Percentiles rank a stretch among this genome's conserved stretches.
Conservation (phyloP, 768 basidiomycete species). For the Rhodotorula graminis region DNA sequence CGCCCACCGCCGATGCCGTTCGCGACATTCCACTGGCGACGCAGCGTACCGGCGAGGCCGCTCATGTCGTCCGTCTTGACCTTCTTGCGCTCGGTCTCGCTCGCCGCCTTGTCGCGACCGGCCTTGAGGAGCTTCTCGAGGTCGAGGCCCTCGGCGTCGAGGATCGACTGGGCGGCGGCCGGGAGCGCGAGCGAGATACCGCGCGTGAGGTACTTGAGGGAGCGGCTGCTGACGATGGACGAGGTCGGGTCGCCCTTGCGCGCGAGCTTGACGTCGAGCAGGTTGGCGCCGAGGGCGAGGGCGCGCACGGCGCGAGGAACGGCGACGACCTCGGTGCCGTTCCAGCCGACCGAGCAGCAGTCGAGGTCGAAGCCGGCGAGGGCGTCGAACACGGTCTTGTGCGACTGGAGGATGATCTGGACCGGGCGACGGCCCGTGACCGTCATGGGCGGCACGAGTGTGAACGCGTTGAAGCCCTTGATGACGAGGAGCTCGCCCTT, state of each 20-base stretch:
- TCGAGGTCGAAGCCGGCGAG: constrained; percentile 25
- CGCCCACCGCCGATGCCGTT: background rate
- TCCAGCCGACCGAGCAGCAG: constrained; percentile 10
- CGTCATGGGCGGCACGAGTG: constrained; percentile 6
- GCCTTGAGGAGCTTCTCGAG: background rate
- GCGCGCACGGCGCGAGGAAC: constrained; percentile 5
- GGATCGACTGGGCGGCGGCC: background rate
- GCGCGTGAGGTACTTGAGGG: constrained; percentile 19
- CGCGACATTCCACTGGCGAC: background rate
- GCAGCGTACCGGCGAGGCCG: constrained; percentile 1
- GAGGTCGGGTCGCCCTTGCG: constrained; percentile 1
- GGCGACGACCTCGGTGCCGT: constrained; percentile 13
- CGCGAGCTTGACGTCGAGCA: constrained; percentile 14
- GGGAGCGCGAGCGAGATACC: constrained; percentile 17
- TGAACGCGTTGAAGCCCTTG: constrained; percentile 28
- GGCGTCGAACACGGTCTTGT: constrained; percentile 1
- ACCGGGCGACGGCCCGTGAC: background rate
- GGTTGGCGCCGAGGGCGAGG: constrained; percentile 9
- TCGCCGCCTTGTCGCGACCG: background rate
- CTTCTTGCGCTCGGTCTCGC: background rate
- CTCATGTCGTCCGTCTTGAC: constrained; percentile 2
- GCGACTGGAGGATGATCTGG: constrained; percentile 13
- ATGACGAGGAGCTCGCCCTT: constrained; percentile 12
- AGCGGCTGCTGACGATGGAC: background rate
- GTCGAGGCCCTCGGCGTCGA: background rate